Percentiles rank a stretch among this genome's conserved stretches.
Evolutionary conservation across 2,329 filamentous ascomycete species (phyloP).

Genomic region (Xenoacremonium recifei): DNA sequence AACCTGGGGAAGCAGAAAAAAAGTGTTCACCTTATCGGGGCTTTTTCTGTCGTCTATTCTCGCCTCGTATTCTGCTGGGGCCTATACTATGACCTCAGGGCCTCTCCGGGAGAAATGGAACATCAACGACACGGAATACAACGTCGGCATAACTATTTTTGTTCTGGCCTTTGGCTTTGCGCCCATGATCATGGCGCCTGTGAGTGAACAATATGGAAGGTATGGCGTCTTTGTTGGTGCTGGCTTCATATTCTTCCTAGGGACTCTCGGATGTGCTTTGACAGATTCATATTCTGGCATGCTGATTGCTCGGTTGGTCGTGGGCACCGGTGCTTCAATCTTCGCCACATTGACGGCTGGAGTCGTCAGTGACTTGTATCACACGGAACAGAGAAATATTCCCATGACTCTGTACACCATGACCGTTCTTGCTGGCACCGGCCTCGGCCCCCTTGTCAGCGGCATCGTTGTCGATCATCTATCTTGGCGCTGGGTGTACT

Average conservation of each 20-base stretch:
- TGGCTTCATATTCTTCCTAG: conserved; percentile 33
- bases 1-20: too few relatives aligned
- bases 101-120: too few relatives aligned
- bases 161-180: too few relatives aligned
- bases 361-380: conserved; percentile 66
- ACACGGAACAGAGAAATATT: conserved; percentile 61
- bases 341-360: conserved; percentile 53
- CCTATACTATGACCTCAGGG: too few relatives aligned
- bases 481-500: conserved; percentile 67
- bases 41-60: too few relatives aligned
- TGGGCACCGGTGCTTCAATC: conserved; percentile 59
- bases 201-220: conserved; percentile 57
- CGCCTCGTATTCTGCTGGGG: too few relatives aligned
- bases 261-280: conserved; percentile 55
- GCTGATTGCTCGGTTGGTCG: conserved; percentile 60
- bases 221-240: conserved; percentile 31
- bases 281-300: conserved; percentile 60
- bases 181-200: conserved; percentile 67
- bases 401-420: conserved; percentile 68
- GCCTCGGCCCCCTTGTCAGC: conserved; percentile 58
- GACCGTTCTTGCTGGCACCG: conserved; percentile 61
- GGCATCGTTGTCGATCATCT: conserved; percentile 58
- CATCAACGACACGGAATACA: too few relatives aligned
- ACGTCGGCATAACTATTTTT: too few relatives aligned
- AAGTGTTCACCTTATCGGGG: too few relatives aligned